Conservation (phyloP, 768 basidiomycete species). For the Boletus insuetus region DNA sequence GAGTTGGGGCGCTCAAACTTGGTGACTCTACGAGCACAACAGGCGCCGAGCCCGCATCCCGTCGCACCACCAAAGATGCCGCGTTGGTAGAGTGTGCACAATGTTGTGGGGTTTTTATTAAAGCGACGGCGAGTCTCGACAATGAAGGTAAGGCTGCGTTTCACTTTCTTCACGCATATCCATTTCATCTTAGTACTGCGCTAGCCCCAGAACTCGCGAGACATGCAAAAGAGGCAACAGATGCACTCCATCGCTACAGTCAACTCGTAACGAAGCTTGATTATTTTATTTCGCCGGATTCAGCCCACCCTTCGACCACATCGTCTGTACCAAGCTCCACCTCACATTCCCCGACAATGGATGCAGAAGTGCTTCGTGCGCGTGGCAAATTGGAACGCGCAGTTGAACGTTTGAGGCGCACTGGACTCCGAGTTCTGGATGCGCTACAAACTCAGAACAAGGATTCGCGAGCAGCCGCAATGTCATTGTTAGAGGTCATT, state of each 20-base stretch:
- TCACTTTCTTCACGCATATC: neutral
- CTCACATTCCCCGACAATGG: neutral
- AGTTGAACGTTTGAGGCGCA: conserved; percentile 55
- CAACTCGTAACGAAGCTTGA: conserved; percentile 11
- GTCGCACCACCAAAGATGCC: conserved; percentile 3
- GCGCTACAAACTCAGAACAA: conserved; percentile 8
- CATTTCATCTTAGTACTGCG: too few species aligned
- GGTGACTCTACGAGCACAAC: conserved; percentile 3
- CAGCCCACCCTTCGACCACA: neutral
- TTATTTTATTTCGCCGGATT: neutral
- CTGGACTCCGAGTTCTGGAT: conserved; percentile 49
- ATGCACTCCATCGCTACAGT: conserved; percentile 21
- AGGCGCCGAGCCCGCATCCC: neutral
- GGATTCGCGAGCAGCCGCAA: conserved; percentile 11
- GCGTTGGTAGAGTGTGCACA: conserved; percentile 38
- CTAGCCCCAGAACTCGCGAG: conserved; percentile 17
- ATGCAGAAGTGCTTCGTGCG: conserved; percentile 30
- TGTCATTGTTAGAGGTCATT: conserved; percentile 37
- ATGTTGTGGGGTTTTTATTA: conserved; percentile 42
- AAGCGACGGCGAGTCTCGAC: conserved; percentile 38
- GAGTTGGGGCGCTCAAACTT: conserved; percentile 19
- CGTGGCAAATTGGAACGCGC: conserved; percentile 57
- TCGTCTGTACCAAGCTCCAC: neutral
- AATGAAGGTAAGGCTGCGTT: conserved; percentile 8
- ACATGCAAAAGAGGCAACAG: conserved; percentile 20